These are phyloP conservation scores for Tritrichomonas foetus DNA, from an alignment of 208 protist species.

Conservation along the genomic window DNA sequence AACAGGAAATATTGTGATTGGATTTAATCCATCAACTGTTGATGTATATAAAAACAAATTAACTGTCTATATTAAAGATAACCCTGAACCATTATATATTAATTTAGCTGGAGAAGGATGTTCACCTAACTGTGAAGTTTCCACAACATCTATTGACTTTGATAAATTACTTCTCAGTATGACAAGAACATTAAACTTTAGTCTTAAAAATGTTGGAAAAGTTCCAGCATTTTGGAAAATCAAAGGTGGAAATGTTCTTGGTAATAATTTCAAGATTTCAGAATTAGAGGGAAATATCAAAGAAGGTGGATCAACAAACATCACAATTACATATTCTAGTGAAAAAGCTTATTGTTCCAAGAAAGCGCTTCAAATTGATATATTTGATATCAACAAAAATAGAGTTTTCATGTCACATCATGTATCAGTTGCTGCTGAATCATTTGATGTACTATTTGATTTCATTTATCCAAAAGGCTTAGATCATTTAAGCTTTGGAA, in stretches of 20 bases:
- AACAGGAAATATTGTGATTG: neutral
- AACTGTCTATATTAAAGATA: neutral
- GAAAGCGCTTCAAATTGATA: constrained; percentile 1
- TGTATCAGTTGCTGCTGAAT: neutral
- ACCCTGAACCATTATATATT: neutral
- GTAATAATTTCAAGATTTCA: neutral
- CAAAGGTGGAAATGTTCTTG: neutral
- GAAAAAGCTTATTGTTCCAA: neutral
- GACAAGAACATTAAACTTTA: neutral
- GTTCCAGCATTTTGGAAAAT: neutral
- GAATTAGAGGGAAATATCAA: neutral
- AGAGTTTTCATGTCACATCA: neutral
- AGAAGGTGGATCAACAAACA: no score
- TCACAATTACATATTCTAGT: neutral
- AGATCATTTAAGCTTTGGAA: constrained; percentile 7
- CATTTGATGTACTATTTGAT: neutral
- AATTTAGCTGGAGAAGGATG: neutral
- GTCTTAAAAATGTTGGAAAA: neutral
- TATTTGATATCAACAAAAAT: neutral
- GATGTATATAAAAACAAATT: neutral
- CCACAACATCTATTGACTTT: neutral
- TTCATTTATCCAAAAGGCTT: neutral
- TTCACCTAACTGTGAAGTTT: neutral
- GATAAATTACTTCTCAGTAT: neutral
- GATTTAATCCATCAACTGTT: neutral